Percentiles rank a stretch among this genome's conserved stretches.
Conservation (phyloP, 768 basidiomycete genomes). For the Termitomyces eurrhizus region DNA sequence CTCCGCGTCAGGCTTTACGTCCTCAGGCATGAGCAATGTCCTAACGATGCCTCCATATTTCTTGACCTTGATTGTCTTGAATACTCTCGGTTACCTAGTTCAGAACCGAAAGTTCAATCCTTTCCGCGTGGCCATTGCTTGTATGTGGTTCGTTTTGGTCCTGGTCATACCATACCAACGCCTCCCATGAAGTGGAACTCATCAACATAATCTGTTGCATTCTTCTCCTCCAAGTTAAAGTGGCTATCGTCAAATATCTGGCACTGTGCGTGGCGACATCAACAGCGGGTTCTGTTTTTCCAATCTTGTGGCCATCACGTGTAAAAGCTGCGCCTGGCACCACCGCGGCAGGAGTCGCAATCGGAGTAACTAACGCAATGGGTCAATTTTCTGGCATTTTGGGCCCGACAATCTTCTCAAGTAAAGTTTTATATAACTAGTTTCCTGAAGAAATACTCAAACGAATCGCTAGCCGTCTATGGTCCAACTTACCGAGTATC, state of each 20-base stretch:
- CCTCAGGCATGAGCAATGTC: slow-evolving; percentile 12
- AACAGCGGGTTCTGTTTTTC: slow-evolving; percentile 12
- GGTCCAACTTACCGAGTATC: slow-evolving; percentile 16
- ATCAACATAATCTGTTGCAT: slow-evolving; percentile 13
- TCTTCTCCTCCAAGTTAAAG: slow-evolving; percentile 10
- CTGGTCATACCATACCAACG: neutral
- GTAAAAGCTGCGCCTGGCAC: slow-evolving; percentile 13
- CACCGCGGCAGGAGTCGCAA: slow-evolving; percentile 11
- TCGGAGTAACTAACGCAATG: slow-evolving; percentile 10
- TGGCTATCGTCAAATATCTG: slow-evolving; percentile 11
- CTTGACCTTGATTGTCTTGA: slow-evolving; percentile 10
- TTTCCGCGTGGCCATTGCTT: slow-evolving; percentile 9
- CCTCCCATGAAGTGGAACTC: slow-evolving; percentile 6
- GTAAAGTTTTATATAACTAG: neutral
- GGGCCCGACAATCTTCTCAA: slow-evolving; percentile 14
- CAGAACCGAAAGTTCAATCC: slow-evolving; percentile 12
- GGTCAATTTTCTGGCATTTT: slow-evolving; percentile 13
- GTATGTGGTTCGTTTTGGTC: neutral
- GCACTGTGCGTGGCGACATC: slow-evolving; percentile 12
- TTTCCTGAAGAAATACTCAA: neutral
- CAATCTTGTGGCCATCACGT: slow-evolving; percentile 13
- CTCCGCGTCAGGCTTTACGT: slow-evolving; percentile 8
- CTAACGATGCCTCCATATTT: slow-evolving; percentile 14
- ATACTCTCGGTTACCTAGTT: slow-evolving; percentile 12
- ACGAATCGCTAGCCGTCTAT: slow-evolving; percentile 6